Evolutionary conservation across 2,329 filamentous ascomycete genomes (phyloP).

Genomic region (Phoma sp.): DNA sequence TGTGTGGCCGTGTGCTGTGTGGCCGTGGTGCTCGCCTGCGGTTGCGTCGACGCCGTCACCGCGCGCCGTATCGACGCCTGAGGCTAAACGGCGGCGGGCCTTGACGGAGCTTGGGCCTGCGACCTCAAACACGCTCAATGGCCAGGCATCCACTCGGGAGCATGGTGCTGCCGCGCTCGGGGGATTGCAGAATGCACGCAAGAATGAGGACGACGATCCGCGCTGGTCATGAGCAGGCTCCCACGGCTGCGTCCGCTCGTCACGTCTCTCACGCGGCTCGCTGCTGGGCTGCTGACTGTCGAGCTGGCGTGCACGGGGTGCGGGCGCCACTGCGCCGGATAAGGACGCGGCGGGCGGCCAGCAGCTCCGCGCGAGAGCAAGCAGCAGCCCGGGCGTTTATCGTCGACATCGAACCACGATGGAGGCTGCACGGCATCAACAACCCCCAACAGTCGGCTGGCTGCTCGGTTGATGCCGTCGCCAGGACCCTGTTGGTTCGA

Average conservation of each 20-base stretch:
- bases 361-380: not conserved
- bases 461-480: too few relatives aligned
- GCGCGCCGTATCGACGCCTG: not conserved
- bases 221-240: slow-evolving; percentile 8
- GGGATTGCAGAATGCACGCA: slow-evolving; percentile 18
- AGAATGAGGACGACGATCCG: slow-evolving; percentile 5
- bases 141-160: slow-evolving; percentile 25
- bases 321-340: slow-evolving; percentile 12
- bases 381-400: not conserved
- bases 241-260: slow-evolving; percentile 6
- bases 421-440: too few relatives aligned
- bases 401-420: too few relatives aligned
- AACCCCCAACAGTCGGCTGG: too few relatives aligned
- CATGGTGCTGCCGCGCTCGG: slow-evolving; percentile 1
- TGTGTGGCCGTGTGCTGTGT: too few relatives aligned
- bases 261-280: slow-evolving; percentile 29
- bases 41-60: not conserved
- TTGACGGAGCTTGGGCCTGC: not conserved
- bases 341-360: slow-evolving; percentile 21
- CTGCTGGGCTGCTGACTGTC: slow-evolving; percentile 21
- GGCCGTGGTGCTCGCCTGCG: too few relatives aligned
- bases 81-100: not conserved
- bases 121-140: slow-evolving; percentile 19
- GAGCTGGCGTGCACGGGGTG: slow-evolving; percentile 31
- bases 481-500: too few relatives aligned